Base-by-base conservation (phyloP, 306 rosid species). In the Pterocarpus macrocarpus region DNA sequence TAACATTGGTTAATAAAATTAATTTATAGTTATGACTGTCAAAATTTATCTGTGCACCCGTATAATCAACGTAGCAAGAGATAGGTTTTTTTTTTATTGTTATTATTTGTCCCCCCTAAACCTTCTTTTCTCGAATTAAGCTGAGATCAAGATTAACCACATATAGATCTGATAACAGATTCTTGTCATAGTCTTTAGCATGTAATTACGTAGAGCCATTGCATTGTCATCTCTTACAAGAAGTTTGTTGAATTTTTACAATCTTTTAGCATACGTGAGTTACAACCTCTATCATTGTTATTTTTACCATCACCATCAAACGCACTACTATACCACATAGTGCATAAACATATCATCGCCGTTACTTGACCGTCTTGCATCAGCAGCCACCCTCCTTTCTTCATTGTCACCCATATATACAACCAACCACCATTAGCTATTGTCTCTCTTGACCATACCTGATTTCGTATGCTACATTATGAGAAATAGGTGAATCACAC, bases 231-330 rank as follows among this genome's bases (percentile, higher is more conserved):
- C 2, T 52, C 17, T 2, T 53, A 33, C 7, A 17, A 56, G 43
- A 16, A n/a, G 49, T 34, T 69, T 36, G 85, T 70, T 64, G 56
- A 64, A 47, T 45, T 49, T 62, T 77, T 36, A 86, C 44, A 30
- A 7, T 53, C 30, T 69, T 38, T 5, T 56, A 22, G 12, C 6
- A 43, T 74, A 74, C 52, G 41, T 41, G 53, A 73, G 43, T 69
- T 82, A 78, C 7, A 38, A 58, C 9, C 49, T 70, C 47, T 67
- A 17, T 69, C 11, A 69, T 56, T 35, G 75, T 45, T 82, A 13
- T 53, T 53, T 81, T 82, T 73, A 78, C 76, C 75, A 80, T 83
- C 87, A 76, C 62, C 57, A 76, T 83, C 87, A 80, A 45, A 80
- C 75, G 3, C 59, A 64, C 73, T 63, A 13, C 53, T 63, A 28